phyloP scores from a whole-genome alignment of 73 alveolate species.

The Paraurostyla sp. region DNA sequence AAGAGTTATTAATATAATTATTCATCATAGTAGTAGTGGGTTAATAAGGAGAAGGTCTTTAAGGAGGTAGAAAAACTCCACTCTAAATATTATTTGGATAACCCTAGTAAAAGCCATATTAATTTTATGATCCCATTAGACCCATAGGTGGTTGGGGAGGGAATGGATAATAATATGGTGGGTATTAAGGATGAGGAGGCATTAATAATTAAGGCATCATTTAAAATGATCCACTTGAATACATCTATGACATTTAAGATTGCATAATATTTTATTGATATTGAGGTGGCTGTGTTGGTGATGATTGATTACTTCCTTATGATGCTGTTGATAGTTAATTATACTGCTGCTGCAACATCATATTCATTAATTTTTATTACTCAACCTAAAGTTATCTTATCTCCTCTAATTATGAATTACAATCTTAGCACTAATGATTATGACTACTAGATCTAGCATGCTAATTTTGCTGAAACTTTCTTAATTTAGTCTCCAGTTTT shows the following conservation, averaged over 20 bases:
- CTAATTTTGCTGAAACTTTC: not conserved
- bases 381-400: not conserved
- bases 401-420: slow-evolving; percentile 10
- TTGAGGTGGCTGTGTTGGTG: not conserved
- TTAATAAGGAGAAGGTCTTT: not conserved
- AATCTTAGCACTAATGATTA: not conserved
- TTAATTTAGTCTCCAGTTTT: too few species aligned
- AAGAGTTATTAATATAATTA: not conserved
- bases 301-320: too few species aligned
- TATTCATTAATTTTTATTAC: not conserved
- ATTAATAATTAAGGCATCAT: not conserved
- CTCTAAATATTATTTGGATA: not conserved
- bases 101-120: too few species aligned
- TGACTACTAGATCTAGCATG: not conserved
- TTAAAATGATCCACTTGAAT: not conserved
- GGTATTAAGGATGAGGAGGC: not conserved
- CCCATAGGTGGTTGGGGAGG: not conserved
- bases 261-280: not conserved
- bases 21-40: not conserved
- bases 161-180: not conserved
- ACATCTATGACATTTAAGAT: not conserved
- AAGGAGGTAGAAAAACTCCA: slow-evolving; percentile 6
- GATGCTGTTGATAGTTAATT: not conserved
- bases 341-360: not conserved
- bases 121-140: too few species aligned